Conservation (phyloP, 495 filamentous ascomycete genomes). For the Friedmanniomyces simplex region DNA sequence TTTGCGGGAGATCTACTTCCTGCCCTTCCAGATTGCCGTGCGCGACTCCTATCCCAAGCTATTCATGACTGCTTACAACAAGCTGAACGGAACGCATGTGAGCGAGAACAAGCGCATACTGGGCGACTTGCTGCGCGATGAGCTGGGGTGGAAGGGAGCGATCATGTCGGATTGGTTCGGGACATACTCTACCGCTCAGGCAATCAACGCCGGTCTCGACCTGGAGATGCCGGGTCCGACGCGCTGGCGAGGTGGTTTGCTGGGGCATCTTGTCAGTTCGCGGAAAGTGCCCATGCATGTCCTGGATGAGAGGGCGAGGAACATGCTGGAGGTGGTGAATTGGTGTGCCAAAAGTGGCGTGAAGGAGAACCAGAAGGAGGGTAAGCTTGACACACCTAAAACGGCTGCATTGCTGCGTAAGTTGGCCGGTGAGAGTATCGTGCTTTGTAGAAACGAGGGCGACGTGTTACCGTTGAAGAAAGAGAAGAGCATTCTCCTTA, state of each 20-base stretch:
- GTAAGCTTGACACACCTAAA: constrained; percentile 33
- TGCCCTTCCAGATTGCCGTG: constrained; percentile 64
- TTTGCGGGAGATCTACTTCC: constrained; percentile 64
- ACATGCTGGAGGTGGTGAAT: constrained; percentile 55
- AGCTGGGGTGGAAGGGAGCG: constrained; percentile 62
- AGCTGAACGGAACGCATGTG: constrained; percentile 60
- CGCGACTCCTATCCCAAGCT: constrained; percentile 53
- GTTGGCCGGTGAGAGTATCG: constrained; percentile 25
- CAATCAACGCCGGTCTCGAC: constrained; percentile 58
- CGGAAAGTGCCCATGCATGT: constrained; percentile 49
- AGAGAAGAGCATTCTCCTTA: constrained; percentile 53
- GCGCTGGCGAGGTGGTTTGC: constrained; percentile 50
- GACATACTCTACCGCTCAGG: constrained; percentile 56
- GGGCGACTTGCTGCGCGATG: constrained; percentile 52
- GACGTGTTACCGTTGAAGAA: constrained; percentile 23
- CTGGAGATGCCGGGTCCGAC: constrained; percentile 67
- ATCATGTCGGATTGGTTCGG: constrained; percentile 68
- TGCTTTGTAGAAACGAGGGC: constrained; percentile 30
- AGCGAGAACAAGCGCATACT: constrained; percentile 56
- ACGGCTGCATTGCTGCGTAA: constrained; percentile 30
- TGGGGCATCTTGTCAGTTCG: constrained; percentile 47
- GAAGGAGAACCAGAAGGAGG: constrained; percentile 42
- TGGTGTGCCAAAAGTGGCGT: constrained; percentile 51
- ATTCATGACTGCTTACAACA: constrained; percentile 70
- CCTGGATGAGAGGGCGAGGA: constrained; percentile 52